phyloP scores from a whole-genome alignment of 1,284 basidiomycete genomes.

The Rhodotorula sp. region DNA sequence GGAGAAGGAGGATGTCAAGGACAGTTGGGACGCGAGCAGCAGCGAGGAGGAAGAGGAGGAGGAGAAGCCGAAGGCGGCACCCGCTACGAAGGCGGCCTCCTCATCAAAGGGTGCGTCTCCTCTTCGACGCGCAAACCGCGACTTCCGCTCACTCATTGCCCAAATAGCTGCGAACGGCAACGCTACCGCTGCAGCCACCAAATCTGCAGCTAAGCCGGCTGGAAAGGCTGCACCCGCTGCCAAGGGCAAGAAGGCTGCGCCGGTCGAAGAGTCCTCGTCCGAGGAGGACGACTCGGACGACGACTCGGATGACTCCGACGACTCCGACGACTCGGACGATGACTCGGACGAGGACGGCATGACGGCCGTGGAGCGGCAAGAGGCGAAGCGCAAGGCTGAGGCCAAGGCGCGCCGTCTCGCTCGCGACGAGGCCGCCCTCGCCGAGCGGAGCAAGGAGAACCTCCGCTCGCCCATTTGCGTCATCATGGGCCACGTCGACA shows the following conservation, averaged over 20 bases:
- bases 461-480: constrained; percentile 97
- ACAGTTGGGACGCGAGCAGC: constrained; percentile 86
- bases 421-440: constrained; percentile 81
- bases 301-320: constrained; percentile 55
- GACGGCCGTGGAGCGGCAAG: constrained; percentile 57
- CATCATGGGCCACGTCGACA: constrained; percentile 99
- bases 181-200: constrained; percentile 16
- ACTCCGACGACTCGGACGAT: constrained; percentile 55
- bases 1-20: constrained; percentile 60
- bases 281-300: constrained; percentile 52
- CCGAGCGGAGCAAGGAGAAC: constrained; percentile 83
- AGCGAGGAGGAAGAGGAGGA: constrained; percentile 51
- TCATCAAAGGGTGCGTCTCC: constrained; percentile 28
- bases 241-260: constrained; percentile 19
- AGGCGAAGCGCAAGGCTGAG: constrained; percentile 76
- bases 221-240: constrained; percentile 19
- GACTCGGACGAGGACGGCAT: constrained; percentile 53
- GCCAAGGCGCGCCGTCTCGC: constrained; percentile 78
- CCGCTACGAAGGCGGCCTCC: constrained; percentile 25
- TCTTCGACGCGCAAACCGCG: too few species aligned
- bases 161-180: constrained; percentile 29
- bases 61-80: constrained; percentile 46
- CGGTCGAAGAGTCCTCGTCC: constrained; percentile 34
- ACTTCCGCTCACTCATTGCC: neutral
- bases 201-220: constrained; percentile 13